A percentile compares a stretch with the other conserved stretches of the same genome.
Conservation (phyloP, 768 basidiomycete species). For the Flagelloscypha sp. region DNA sequence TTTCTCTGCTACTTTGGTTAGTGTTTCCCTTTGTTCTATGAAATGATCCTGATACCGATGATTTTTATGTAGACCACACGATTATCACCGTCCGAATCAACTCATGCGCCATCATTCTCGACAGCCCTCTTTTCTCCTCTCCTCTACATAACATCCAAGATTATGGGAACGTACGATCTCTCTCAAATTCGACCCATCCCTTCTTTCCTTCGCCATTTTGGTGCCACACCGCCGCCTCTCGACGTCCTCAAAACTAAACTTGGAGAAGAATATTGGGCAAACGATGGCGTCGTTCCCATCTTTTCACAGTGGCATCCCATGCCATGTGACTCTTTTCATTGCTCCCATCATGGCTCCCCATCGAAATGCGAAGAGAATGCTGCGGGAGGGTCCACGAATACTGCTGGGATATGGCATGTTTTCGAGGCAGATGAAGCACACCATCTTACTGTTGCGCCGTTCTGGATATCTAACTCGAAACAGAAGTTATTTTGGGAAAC, state of each 20-base stretch:
- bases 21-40: constrained; percentile 12
- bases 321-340: constrained; percentile 21
- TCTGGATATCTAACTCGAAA: constrained; percentile 24
- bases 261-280: constrained; percentile 28
- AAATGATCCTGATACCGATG: too few species aligned
- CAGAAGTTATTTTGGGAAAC: constrained; percentile 34
- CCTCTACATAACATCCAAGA: constrained; percentile 20
- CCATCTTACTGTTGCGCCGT: constrained; percentile 33
- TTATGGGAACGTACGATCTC: constrained; percentile 33
- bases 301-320: constrained; percentile 46
- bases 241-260: constrained; percentile 6
- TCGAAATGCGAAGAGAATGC: constrained; percentile 1
- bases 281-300: constrained; percentile 42
- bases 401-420: constrained; percentile 40
- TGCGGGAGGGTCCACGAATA: constrained; percentile 5
- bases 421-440: constrained; percentile 22
- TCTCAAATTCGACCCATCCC: constrained; percentile 25
- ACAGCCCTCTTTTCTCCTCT: constrained; percentile 8
- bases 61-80: too few species aligned
- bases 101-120: constrained; percentile 1
- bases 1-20: constrained; percentile 8
- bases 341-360: constrained; percentile 4
- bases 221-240: background rate
- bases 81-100: too few species aligned
- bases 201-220: constrained; percentile 18